Evolutionary conservation across 1,284 basidiomycete genomes (phyloP).

Genomic region (Ganoderma multipileum): DNA sequence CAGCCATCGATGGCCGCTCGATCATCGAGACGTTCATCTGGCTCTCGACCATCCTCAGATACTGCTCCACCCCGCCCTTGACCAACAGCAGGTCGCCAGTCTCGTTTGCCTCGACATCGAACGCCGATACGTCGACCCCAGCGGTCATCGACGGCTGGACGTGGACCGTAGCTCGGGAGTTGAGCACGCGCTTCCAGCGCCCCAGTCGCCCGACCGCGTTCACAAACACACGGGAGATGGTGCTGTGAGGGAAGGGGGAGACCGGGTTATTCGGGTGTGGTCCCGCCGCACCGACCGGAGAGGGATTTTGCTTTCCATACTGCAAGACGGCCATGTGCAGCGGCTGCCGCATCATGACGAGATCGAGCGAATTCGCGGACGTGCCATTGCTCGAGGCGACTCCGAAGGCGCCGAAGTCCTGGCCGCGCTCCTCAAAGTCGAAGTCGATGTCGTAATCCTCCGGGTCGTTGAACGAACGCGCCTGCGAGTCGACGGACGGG

Average conservation of each 20-base stretch:
- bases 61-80: slow-evolving; percentile 69
- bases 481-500: slow-evolving; percentile 40
- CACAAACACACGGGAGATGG: slow-evolving; percentile 78
- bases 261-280: slow-evolving; percentile 48
- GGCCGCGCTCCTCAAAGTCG: slow-evolving; percentile 55
- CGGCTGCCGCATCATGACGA: slow-evolving; percentile 47
- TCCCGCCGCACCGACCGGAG: slow-evolving; percentile 29
- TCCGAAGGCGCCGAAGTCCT: slow-evolving; percentile 26
- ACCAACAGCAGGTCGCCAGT: slow-evolving; percentile 64
- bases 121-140: slow-evolving; percentile 66
- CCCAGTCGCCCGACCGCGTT: slow-evolving; percentile 84
- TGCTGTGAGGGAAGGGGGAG: slow-evolving; percentile 64
- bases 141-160: slow-evolving; percentile 48
- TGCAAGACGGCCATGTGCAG: slow-evolving; percentile 52
- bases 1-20: slow-evolving; percentile 15
- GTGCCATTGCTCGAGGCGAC: slow-evolving; percentile 23
- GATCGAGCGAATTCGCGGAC: slow-evolving; percentile 34
- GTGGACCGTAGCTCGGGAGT: slow-evolving; percentile 50
- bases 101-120: slow-evolving; percentile 69
- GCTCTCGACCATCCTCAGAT: slow-evolving; percentile 64
- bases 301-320: slow-evolving; percentile 48
- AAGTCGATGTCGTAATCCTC: slow-evolving; percentile 78
- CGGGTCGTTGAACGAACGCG: slow-evolving; percentile 46
- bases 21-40: slow-evolving; percentile 28
- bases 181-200: slow-evolving; percentile 81